Base-by-base conservation (phyloP, 495 filamentous ascomycete genomes). In the Thermochaetoides thermophila region DNA sequence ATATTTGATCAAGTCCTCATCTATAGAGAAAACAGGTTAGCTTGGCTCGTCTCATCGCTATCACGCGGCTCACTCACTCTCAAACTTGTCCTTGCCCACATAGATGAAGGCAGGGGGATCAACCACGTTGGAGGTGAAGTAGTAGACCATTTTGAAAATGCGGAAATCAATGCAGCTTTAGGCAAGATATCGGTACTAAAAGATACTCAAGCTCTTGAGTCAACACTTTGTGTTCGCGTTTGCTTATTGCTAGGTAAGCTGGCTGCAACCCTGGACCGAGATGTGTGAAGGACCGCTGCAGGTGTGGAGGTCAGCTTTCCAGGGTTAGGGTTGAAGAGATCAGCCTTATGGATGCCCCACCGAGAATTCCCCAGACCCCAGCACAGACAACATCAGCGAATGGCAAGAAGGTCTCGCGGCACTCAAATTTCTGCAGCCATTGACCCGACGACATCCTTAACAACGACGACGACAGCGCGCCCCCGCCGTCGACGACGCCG, bases 61-160 rank as follows among this genome's bases (percentile, higher is more conserved):
- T n/a, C n/a, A n/a, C n/a, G 17, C 0, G 1, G 3, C 7, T 23
- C n/a, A 42, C 77, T 46, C 68, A 95, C 89, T 97, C 62, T 97
- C 89, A 37, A 93, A 83, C 61, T 97, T 97, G 65, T 97, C 89
- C 61, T 96, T 97, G 50, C 89, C 89, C 19, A 94, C 82, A 51
- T 96, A 97, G 42, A 96, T 74, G 45, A 76, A 84, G 16, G 85
- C 89, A 1, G 91, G 76, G 13, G 77, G 63, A 24, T 54, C 53
- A 19, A 67, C 60, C 23, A 73, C 71, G 30, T 74, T 86, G 6
- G 87, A 95, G 2, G 76, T 89, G 59, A 93, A 95, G 53, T 94
- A 95, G 59, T 79, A 92, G 25, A 97, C 89, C 89, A 97, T 97
- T 8, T 33, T 40, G 6, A n/a, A n/a, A n/a, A n/a, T n/a, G n/a